Base-by-base conservation (phyloP, 306 rosid species). In the Trichosanthes truncata region DNA sequence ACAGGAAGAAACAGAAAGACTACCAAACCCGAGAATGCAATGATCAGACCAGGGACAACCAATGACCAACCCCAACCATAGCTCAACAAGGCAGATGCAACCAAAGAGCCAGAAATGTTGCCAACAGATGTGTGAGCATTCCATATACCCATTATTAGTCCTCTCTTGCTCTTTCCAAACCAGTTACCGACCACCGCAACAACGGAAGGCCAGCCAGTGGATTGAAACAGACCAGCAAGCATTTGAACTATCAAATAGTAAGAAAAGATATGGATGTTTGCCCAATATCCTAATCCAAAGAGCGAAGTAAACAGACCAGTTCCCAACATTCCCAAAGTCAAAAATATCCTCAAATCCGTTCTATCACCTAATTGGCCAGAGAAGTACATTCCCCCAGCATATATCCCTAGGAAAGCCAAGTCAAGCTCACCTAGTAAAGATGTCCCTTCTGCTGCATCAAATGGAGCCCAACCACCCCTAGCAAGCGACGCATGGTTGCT, bases 61-160 rank as follows among this genome's bases (percentile, higher is more conserved):
- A 96, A 89, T 59, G 99, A 96, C 98, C 99, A 96, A 35, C 98
- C 99, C 99, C 99, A 96, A 74, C 99, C 99, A 78, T 91, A 87
- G 81, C 78, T 68, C 92, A 96, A 80, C 82, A 96, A 48, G 62
- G 97, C 94, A 29, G 99, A 96, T 74, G 93, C 99, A 68, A 93
- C 78, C 84, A 96, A 76, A 59, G 99, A 96, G 72, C 99, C 99
- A 1, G 93, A 74, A 83, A 96, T 96, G 82, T 96, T 96, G 79
- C 99, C 98, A 76, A 96, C 33, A 21, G 99, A 96, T 73, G 99
- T 96, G 77, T 93, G 99, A 55, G 99, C 98, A 91, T 96, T 96
- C 99, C 99, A 96, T 72, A 93, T 90, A 21, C 99, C 99, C 99
- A 96, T 93, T 78, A 96, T 96, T 69, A 96, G 77, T 36, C 99